Evolutionary conservation across 1,139 yeast species (phyloP), one percentile per base, ranked within the genome.

Genomic region (Pichia sp.): DNA sequence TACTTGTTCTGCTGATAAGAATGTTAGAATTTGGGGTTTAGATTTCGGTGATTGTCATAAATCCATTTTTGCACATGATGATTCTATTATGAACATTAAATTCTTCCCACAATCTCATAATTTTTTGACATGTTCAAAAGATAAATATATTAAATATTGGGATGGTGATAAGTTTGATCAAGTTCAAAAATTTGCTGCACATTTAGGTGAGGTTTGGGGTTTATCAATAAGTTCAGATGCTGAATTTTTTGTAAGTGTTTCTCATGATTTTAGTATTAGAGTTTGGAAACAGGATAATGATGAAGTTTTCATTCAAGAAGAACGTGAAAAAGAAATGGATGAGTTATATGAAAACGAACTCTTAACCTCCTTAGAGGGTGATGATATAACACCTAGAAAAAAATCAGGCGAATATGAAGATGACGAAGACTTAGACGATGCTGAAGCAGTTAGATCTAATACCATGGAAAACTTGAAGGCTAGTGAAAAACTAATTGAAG

Each of bases 41-140:
- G 98, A 91, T 62, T 91, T 91, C 61, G 99, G 99, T 63, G 99
- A 91, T 63, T 91, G 98, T 68, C 98, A 91, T 63, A 83, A 82
- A 61, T 89, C 97, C 4, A 78, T 91, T 26, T 91, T 93, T 62
- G 99, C 95, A 1, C 99, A 91, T 59, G 95, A 88, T 57, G 99
- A 91, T 61, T 81, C 95, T 5, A 84, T 91, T 46, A 86, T 91
- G 95, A 74, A 75, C 51, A 96, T 89, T 27, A 75, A 68, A 47
- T 91, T 91, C 57, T 74, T 88, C 47, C 93, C 95, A 2, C 81
- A 79, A 15, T 72, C 85, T 11, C 96, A 89, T 60, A 78, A 89
- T 61, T 88, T 93, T 61, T 85, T 93, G 63, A 83, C 95, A 39
- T 80, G 88, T 45, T 82, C 93, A 36, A 91, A 91, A 60, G 99